Conservation (phyloP, 805 yeast genomes). For the Yamadazyma olivae region DNA sequence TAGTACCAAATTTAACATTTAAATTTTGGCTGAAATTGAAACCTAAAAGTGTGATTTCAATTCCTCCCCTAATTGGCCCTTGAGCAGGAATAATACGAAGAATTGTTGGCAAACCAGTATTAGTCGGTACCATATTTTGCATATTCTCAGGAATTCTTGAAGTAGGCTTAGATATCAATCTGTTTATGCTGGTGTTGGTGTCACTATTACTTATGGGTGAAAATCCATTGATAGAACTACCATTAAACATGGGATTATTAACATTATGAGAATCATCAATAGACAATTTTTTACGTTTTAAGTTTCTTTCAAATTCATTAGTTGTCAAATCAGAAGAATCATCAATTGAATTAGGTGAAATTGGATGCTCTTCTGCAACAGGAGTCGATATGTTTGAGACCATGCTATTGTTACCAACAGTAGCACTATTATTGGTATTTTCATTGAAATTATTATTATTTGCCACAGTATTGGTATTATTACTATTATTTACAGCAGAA, state of each 20-base stretch:
- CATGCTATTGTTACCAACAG: conserved; percentile 3
- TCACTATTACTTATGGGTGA: conserved; percentile 48
- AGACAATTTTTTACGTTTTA: conserved; percentile 48
- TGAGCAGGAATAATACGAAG: conserved; percentile 92
- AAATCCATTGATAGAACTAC: conserved; percentile 36
- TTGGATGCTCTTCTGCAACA: conserved; percentile 27
- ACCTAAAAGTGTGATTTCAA: conserved; percentile 90
- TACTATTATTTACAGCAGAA: conserved; percentile 1
- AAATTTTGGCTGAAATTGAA: conserved; percentile 81
- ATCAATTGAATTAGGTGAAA: conserved; percentile 63
- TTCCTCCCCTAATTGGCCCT: conserved; percentile 95
- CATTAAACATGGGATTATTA: conserved; percentile 37
- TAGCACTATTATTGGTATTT: conserved; percentile 1
- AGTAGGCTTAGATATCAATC: conserved; percentile 7
- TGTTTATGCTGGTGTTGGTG: conserved; percentile 27
- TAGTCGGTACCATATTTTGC: not conserved
- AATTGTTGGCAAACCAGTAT: conserved; percentile 49
- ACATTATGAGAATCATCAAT: conserved; percentile 41
- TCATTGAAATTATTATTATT: conserved; percentile 1
- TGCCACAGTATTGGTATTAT: not conserved
- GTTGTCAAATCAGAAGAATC: conserved; percentile 56
- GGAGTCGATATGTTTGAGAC: conserved; percentile 7
- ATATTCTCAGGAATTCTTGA: conserved; percentile 11
- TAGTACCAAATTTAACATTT: conserved; percentile 81
- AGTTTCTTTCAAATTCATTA: conserved; percentile 34